Evolutionary conservation across 208 protist genomes (phyloP), one percentile per base, ranked within the genome.

Genomic region (Novymonas esmeraldas): DNA sequence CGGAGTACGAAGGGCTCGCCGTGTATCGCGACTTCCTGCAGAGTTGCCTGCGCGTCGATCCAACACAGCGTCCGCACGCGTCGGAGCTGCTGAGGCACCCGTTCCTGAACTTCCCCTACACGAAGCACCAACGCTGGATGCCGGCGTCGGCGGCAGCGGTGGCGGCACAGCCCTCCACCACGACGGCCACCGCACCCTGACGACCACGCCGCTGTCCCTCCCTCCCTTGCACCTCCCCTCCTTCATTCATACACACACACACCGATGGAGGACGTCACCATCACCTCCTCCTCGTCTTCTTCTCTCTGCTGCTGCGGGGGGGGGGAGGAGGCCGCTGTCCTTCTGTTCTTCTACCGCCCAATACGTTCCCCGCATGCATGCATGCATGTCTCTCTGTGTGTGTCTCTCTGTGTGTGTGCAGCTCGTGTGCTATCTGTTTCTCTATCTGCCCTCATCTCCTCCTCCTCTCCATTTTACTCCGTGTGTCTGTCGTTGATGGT

Each of bases 1-100:
- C 65, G 48, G 81, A 82, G 44, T 74, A 62, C 42, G 54, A 70
- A 38, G 68, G 59, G 44, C 83, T 84, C 38, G 39, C 34, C 6
- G 1, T 84, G 18, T 93, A 90, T 59, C 79, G 73, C 6, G 77
- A 89, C 46, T 90, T 93, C 59, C 62, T 93, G 13, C 31, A 57
- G 7, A 28, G 63, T 24, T 93, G 84, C 64, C 59, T 88, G 44
- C 48, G 62, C 24, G 41, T 93, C 18, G 69, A 85, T 18, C 73
- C 79, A 2, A 59, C 61, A 68, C 52, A 87, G 66, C 81, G 87
- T 13, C 81, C 76, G 73, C 78, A 71, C 0, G 79, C 81, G 11
- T 49, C 49, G 16, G 71, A 78, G 58, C 58, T 90, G 46, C 72
- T 87, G 29, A 48, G 77, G 39, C 81, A 90, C 50, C 70, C 81